Evolutionary conservation across 768 basidiomycete species (phyloP).

Genomic region (Ramaria sp.): DNA sequence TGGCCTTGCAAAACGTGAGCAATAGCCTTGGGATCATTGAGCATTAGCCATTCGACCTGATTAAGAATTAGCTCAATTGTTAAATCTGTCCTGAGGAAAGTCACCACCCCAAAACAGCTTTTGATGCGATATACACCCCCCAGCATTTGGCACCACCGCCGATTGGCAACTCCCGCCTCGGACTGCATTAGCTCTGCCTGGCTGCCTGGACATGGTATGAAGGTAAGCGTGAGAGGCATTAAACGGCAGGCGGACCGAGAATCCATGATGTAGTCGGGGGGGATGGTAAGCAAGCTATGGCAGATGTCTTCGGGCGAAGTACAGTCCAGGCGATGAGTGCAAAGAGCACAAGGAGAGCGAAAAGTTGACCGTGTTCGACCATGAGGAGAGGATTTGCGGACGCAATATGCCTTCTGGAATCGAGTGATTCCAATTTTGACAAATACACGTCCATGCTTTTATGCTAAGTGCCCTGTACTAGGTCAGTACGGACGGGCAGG

Average conservation of each 20-base stretch:
- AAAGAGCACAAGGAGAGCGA: background rate
- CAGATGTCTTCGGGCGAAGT: background rate
- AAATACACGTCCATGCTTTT: too few relatives aligned
- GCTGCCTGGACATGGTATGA: background rate
- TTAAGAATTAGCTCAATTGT: background rate
- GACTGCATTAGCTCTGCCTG: background rate
- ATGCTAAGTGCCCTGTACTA: too few relatives aligned
- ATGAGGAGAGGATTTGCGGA: too few relatives aligned
- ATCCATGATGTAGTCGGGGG: background rate
- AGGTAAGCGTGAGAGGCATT: background rate
- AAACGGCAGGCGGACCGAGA: background rate
- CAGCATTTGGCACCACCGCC: background rate
- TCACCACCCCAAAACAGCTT: background rate
- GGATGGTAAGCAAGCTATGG: background rate
- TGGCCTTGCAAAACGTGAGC: background rate
- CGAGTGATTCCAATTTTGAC: too few relatives aligned
- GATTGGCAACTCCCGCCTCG: background rate
- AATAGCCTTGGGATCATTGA: constrained; percentile 2
- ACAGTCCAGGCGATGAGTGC: background rate
- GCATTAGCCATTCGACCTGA: background rate
- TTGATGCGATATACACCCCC: background rate
- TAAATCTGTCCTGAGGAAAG: background rate
- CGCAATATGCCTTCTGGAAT: too few relatives aligned
- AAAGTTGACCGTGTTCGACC: background rate
- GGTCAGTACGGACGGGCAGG: too few relatives aligned